Evolutionary conservation across 1,284 basidiomycete species (phyloP), one percentile per base, ranked within the genome.

Genomic region (Takashimella tepidaria): DNA sequence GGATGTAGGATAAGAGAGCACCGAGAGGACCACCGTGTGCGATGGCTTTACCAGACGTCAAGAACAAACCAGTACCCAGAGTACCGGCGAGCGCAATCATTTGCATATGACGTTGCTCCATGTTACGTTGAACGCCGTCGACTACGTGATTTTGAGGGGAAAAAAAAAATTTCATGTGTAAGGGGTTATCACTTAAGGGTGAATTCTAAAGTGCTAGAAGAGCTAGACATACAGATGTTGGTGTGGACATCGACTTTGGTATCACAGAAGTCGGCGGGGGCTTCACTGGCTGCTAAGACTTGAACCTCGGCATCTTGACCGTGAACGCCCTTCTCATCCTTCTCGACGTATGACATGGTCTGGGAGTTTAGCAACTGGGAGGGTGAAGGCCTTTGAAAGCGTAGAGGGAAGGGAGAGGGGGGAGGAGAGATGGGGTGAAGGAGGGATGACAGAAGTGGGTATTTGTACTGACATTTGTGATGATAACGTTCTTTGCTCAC

Each of bases 41-140:
- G 20, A 81, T 67, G 11, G 76, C 74, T 50, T 79, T 76, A 20
- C 89, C 89, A 12, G 86, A 85, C 57, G 88, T 88, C 42, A 92
- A 79, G 78, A 92, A 92, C 20, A 89, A 79, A 68, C 87, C 88
- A 1, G 87, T 89, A 42, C 69, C 69, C 43, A 73, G 59, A 2
- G 68, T 67, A 6, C 67, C 69, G 1, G 62, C 54, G 4, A 64
- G 52, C 22, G 57, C 64, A 4, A 67, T 67, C 66, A 70, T 70
- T 52, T 70, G 68, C 40, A 70, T 61, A 49, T 70, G 68, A 5
- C 68, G 54, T 53, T 69, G 67, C 46, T 66, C 57, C 65, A 69
- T 63, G 13, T 55, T 53, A 37, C 63, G 59, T 27, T 63, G 59
- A 6, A 64, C 60, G 25, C 60, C 57, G 40, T 66, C 62, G 49